Evolutionary conservation across 495 filamentous ascomycete species (phyloP).

Genomic region (Aspergillus sclerotiicarbonarius): DNA sequence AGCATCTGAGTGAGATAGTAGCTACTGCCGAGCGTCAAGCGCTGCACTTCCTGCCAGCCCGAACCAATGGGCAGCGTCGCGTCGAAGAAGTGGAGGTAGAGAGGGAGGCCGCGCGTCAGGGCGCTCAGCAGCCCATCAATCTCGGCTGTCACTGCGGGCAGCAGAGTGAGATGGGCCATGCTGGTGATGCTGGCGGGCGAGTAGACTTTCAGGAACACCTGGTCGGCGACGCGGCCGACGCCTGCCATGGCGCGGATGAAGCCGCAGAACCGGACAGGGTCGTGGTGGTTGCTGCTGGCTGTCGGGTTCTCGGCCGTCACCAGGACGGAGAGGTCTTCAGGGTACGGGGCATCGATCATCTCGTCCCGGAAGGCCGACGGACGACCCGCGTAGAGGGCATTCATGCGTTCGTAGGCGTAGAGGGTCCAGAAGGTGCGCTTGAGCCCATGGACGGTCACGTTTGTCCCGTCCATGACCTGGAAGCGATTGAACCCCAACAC

Average conservation of each 20-base stretch:
- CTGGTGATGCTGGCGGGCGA: neutral
- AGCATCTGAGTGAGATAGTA: neutral
- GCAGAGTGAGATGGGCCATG: neutral
- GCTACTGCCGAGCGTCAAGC: neutral
- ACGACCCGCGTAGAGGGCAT: neutral
- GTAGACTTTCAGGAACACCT: neutral
- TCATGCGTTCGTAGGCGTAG: neutral
- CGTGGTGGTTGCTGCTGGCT: neutral
- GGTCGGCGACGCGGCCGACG: neutral
- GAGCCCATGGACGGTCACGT: neutral
- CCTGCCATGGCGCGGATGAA: neutral
- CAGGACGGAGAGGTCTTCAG: neutral
- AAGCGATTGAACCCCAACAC: no score
- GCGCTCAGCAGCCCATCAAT: neutral
- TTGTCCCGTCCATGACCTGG: neutral
- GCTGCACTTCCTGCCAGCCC: slow-evolving; percentile 2
- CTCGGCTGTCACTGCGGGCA: neutral
- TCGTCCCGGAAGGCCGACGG: neutral
- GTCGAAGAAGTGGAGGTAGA: slow-evolving; percentile 2
- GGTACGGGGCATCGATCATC: neutral
- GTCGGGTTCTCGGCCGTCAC: neutral
- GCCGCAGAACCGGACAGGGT: neutral
- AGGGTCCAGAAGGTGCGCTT: neutral
- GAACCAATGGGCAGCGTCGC: neutral
- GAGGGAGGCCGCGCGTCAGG: neutral